phyloP scores from a whole-genome alignment of 176 grass and related monocot species.

The Leersia perrieri region DNA sequence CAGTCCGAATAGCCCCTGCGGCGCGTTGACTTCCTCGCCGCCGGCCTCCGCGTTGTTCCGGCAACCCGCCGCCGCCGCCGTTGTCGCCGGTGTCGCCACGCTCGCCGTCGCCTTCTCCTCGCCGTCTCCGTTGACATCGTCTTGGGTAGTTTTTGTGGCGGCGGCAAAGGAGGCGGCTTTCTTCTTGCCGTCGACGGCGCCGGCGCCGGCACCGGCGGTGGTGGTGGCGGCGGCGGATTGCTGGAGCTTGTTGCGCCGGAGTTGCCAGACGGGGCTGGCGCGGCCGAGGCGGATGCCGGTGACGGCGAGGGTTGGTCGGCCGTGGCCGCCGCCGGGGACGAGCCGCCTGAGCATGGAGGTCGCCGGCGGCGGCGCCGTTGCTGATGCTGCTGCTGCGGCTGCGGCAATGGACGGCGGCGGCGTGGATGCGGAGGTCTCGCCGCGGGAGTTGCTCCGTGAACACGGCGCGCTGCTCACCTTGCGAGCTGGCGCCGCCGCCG shows the following conservation, averaged over 20 bases:
- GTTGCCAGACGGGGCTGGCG: slow-evolving; percentile 69
- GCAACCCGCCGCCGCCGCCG: too few species aligned
- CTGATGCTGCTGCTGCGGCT: background rate
- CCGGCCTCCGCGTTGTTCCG: slow-evolving; percentile 51
- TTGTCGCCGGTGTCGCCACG: slow-evolving; percentile 29
- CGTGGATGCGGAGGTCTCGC: slow-evolving; percentile 46
- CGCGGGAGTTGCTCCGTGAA: slow-evolving; percentile 93
- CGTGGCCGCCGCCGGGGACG: slow-evolving; percentile 39
- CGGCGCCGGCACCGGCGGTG: background rate
- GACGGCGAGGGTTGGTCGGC: slow-evolving; percentile 11
- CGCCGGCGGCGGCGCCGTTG: background rate
- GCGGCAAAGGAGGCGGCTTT: background rate
- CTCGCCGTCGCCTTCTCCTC: slow-evolving; percentile 25
- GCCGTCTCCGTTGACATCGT: background rate
- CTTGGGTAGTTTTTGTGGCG: background rate
- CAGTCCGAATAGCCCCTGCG: slow-evolving; percentile 58
- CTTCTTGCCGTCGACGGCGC: slow-evolving; percentile 2
- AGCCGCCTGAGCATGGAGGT: slow-evolving; percentile 51
- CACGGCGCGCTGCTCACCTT: slow-evolving; percentile 86
- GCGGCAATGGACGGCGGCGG: background rate
- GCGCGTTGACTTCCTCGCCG: slow-evolving; percentile 28
- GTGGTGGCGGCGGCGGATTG: slow-evolving; percentile 19
- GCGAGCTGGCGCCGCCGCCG: slow-evolving; percentile 20
- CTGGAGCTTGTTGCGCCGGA: slow-evolving; percentile 60
- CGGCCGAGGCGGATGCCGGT: slow-evolving; percentile 77